Evolutionary conservation across 768 basidiomycete genomes (phyloP), one percentile per base, ranked within the genome.

Genomic region (Mycena sanguinolenta): DNA sequence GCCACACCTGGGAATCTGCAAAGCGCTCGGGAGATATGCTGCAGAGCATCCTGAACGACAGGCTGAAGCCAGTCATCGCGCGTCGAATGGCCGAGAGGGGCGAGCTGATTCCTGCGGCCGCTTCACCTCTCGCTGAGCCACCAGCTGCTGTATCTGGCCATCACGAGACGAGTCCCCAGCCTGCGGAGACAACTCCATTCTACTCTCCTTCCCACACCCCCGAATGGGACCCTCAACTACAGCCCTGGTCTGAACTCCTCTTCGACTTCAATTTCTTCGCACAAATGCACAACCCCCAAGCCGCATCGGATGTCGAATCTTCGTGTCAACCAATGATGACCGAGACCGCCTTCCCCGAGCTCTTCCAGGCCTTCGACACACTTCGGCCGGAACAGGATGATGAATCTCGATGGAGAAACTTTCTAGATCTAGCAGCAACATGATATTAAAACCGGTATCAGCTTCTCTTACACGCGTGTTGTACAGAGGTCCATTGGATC

Each of bases 11-110:
- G 73, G 3, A 10, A 4, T 44, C 49, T 12, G 65, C 65, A 1
- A 25, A 19, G 49, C 72, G 64, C 23, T 63, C 57, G 8, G 62
- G n/a, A 23, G 68, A 69, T 49, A 60, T 60, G 34, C 65, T 73
- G 27, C 38, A 38, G n/a, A 8, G 25, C 19, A 30, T 63, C 14
- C 25, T 69, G 49, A 12, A 53, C 30, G 61, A 65, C 16, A 63
- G 54, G 57, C 27, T 69, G 34, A 19, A 17, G 12, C 72, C 72
- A 5, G 39, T 66, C 17, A 63, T 73, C 32, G 39, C 63, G 42
- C 63, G 68, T 7, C 63, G 72, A 21, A 54, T 71, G 1, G 59
- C 70, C 25, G 39, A 60, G n/a, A 12, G 36, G 34, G 36, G 55
- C n/a, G 55, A 58, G 23, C 55, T 19, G 55, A 23, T 58, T 16